A percentile compares a stretch with the other conserved stretches of the same genome.
Conservation (phyloP, 2,329 filamentous ascomycete genomes). For the Meredithiella fracta region DNA sequence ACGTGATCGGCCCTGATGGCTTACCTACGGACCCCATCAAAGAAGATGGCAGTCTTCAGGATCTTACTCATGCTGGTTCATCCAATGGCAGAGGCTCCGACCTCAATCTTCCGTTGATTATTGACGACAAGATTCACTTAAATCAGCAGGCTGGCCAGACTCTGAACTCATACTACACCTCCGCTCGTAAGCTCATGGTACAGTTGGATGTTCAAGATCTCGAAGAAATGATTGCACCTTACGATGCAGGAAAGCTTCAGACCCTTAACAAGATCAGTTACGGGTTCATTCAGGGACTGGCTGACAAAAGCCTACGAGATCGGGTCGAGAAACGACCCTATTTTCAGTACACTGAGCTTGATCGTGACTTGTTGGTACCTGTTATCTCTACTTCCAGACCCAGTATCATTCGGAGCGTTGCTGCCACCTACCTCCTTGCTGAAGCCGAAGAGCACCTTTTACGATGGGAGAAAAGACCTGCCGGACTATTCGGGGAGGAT, state of each 20-base stretch:
- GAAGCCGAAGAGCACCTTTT: constrained; percentile 9
- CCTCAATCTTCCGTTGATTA: neutral
- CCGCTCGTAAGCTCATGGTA: constrained; percentile 9
- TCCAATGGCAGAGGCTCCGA: neutral
- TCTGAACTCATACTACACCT: constrained; percentile 12
- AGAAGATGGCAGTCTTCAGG: neutral
- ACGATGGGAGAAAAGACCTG: constrained; percentile 10
- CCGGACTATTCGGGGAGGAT: constrained; percentile 1
- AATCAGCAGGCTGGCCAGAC: constrained; percentile 8
- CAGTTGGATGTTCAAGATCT: constrained; percentile 8
- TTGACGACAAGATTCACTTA: constrained; percentile 8
- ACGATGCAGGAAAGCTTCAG: neutral
- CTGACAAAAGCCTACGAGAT: constrained; percentile 1
- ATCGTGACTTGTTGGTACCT: neutral
- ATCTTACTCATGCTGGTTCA: neutral
- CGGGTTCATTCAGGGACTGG: constrained; percentile 11
- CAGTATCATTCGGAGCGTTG: constrained; percentile 2
- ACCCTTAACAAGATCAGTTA: constrained; percentile 13
- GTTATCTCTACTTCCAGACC: neutral
- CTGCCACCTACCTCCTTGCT: constrained; percentile 3
- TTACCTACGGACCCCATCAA: neutral
- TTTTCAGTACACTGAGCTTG: constrained; percentile 2
- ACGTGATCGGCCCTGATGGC: too few species aligned
- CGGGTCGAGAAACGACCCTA: constrained; percentile 5
- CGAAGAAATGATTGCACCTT: neutral